phyloP scores from a whole-genome alignment of 2,329 filamentous ascomycete genomes.

The Knufia petricola region DNA sequence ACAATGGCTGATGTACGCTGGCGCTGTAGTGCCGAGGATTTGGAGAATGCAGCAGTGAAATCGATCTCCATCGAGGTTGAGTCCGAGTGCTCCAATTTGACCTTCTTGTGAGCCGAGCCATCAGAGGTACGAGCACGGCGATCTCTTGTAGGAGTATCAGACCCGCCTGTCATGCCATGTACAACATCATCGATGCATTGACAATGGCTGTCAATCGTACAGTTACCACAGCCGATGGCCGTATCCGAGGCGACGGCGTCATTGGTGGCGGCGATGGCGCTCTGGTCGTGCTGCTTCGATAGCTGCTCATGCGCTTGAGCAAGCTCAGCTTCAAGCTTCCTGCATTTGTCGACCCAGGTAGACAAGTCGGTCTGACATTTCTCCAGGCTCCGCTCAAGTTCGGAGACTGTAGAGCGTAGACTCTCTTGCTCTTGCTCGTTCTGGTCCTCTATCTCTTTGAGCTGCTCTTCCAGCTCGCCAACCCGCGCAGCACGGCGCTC shows the following conservation, averaged over 20 bases:
- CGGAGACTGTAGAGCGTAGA: conserved; percentile 44
- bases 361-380: conserved; percentile 47
- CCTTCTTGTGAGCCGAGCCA: conserved; percentile 44
- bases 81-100: conserved; percentile 33
- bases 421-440: conserved; percentile 39
- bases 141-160: conserved; percentile 29
- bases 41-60: conserved; percentile 45
- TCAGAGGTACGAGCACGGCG: conserved; percentile 30
- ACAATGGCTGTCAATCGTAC: conserved; percentile 53
- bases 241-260: conserved; percentile 24
- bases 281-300: conserved; percentile 36
- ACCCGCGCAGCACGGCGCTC: conserved; percentile 79
- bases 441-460: conserved; percentile 40
- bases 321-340: conserved; percentile 54
- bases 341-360: conserved; percentile 45
- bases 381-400: conserved; percentile 57
- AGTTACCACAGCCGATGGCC: conserved; percentile 56
- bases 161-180: conserved; percentile 33
- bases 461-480: conserved; percentile 51
- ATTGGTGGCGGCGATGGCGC: conserved; percentile 34
- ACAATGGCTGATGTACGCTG: conserved; percentile 44
- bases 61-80: conserved; percentile 52
- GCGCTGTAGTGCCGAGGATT: conserved; percentile 25
- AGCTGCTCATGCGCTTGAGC: conserved; percentile 5
- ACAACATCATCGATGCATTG: conserved; percentile 51